Conservation (phyloP, 495 filamentous ascomycete species). For the Aspergillus avenaceus region DNA sequence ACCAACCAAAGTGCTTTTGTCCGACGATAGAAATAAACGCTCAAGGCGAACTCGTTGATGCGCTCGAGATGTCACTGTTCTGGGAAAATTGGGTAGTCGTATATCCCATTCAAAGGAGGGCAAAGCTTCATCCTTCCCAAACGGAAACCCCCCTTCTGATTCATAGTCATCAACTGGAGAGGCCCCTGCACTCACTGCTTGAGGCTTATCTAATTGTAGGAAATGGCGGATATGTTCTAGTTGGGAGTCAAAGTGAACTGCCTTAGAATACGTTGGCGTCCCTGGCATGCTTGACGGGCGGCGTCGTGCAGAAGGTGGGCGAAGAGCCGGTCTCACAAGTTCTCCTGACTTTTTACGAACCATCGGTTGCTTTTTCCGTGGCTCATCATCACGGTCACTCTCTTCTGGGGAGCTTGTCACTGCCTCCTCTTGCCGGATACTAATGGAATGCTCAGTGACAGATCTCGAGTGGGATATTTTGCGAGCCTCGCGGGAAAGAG, state of each 20-base stretch:
- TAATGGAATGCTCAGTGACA: conserved; percentile 69
- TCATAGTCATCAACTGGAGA: conserved; percentile 87
- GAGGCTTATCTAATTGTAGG: conserved; percentile 83
- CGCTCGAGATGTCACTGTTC: conserved; percentile 58
- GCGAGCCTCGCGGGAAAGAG: conserved; percentile 53
- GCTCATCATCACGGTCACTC: conserved; percentile 57
- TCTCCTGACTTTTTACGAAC: conserved; percentile 98
- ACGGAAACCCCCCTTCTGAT: conserved; percentile 82
- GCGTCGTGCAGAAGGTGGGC: conserved; percentile 62
- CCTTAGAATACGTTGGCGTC: conserved; percentile 90
- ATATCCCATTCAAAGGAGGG: conserved; percentile 84
- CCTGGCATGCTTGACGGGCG: conserved; percentile 96
- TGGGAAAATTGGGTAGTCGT: conserved; percentile 75
- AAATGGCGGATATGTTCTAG: conserved; percentile 95
- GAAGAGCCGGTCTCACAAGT: conserved; percentile 86
- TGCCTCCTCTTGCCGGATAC: conserved; percentile 48
- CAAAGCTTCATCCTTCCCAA: conserved; percentile 52
- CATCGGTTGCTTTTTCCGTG: conserved; percentile 69
- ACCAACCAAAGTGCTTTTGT: conserved; percentile 81
- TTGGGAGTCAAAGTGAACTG: conserved; percentile 92
- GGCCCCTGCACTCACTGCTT: conserved; percentile 92
- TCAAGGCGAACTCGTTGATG: conserved; percentile 70
- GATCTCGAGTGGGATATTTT: conserved; percentile 79
- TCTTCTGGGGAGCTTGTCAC: conserved; percentile 61
- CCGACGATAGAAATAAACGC: conserved; percentile 75